These are phyloP conservation scores for Berkeleyomyces rouxiae DNA, from an alignment of 2,329 filamentous ascomycete species.

Conservation along the genomic window DNA sequence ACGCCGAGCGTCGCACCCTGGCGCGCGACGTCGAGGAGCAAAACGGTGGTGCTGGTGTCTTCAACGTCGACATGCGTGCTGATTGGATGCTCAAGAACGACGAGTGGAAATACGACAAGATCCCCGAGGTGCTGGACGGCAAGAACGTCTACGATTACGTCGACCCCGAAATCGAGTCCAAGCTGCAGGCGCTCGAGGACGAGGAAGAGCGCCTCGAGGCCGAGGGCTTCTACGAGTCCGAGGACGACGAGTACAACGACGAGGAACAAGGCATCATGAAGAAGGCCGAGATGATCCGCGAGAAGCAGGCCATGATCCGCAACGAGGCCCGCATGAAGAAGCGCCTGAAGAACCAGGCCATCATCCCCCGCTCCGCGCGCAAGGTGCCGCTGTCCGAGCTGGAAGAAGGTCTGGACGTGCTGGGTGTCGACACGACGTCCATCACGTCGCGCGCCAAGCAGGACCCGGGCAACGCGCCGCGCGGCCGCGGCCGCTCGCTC, in stretches of 20 bases:
- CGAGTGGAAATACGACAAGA: constrained; percentile 92
- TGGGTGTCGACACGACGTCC: constrained; percentile 69
- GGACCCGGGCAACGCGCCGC: constrained; percentile 36
- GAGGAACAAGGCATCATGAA: constrained; percentile 75
- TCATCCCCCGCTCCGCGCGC: constrained; percentile 70
- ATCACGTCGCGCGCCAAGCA: constrained; percentile 57
- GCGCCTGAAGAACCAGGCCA: constrained; percentile 88
- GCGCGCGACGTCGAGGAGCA: constrained; percentile 81
- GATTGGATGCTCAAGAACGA: constrained; percentile 76
- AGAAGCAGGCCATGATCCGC: constrained; percentile 81
- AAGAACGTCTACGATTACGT: constrained; percentile 97
- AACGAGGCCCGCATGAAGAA: constrained; percentile 95
- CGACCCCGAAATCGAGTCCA: constrained; percentile 89
- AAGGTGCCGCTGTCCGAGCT: constrained; percentile 75
- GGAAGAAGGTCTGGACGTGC: constrained; percentile 66
- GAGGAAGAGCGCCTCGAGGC: constrained; percentile 87
- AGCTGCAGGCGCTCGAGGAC: constrained; percentile 79
- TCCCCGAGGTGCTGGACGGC: constrained; percentile 85
- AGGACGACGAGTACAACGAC: constrained; percentile 65
- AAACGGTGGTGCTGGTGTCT: constrained; percentile 89
- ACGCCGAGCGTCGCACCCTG: constrained; percentile 67
- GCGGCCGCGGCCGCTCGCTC: constrained; percentile 54
- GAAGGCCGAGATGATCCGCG: constrained; percentile 89
- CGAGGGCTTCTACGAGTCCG: constrained; percentile 86
- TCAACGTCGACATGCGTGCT: constrained; percentile 79